Evolutionary conservation across 73 alveolate species (phyloP), one percentile per base, ranked within the genome.

Genomic region (Symbiodinium pilosum): DNA sequence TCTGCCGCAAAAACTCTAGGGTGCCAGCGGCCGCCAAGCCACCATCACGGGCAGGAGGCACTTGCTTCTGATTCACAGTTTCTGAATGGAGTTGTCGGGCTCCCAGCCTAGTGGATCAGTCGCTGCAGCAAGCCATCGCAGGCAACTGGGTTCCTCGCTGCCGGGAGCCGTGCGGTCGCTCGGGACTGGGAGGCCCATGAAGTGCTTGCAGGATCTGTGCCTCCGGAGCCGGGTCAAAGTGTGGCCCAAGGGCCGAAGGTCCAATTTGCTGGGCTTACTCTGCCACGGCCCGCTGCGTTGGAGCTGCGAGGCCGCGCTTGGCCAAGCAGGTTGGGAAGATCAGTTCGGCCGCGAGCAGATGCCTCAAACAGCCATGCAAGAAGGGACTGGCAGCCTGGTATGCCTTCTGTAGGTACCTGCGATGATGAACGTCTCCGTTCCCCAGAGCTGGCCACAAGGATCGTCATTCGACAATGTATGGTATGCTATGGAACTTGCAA

Each of bases 191-290:
- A 64, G 81, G 81, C 81, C 81, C 81, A 20, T 64, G 81, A 64
- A 64, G 81, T 64, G 81, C 81, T 64, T 64, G 81, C 81, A 64
- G 81, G 34, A 64, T 64, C 18, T 64, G 81, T 64, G 81, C 81
- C 81, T 64, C 38, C 20, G n/a, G n/a, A n/a, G n/a, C n/a, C n/a
- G n/a, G n/a, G n/a, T n/a, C n/a, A n/a, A n/a, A n/a, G n/a, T n/a
- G n/a, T n/a, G n/a, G n/a, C n/a, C n/a, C 4, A 16, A 54, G 73
- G 73, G 26, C 26, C 73, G 26, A n/a, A 24, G 32, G 32, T 26
- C 34, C 73, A 54, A 54, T 16, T 6, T 54, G 32, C 30, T 6
- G 39, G 38, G 39, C 41, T 64, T 64, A 64, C 81, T 38, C 81
- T 64, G 81, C 59, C 59, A 47, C 34, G 81, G 81, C 81, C 30